Evolutionary conservation across 192 early-diverging fungal genomes (phyloP), one percentile per base, ranked within the genome.

Genomic region (Backusella circina): DNA sequence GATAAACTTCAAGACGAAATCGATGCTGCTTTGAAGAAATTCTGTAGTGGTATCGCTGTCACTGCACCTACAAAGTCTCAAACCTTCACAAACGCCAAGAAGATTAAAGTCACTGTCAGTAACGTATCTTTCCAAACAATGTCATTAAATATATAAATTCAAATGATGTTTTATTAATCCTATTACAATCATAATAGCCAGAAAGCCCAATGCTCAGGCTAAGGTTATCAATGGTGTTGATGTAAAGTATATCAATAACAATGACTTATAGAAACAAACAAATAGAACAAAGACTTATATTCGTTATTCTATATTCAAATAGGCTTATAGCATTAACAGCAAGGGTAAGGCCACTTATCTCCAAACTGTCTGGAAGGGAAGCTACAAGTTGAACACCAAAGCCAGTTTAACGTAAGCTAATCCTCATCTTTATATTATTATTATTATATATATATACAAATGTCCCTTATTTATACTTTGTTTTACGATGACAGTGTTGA

Each of bases 171-270:
- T 61, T 28, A 61, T 28, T 28, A 61, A 61, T 28, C 9, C 6
- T 61, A 28, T 28, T 28, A 28, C 54, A 61, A 61, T 32, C 61
- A 28, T 73, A 32, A 64, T 54, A 78, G 77, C 79, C 28, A 76
- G 79, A 73, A 68, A 70, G 30, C 79, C 79, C 38, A 71, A 80
- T 35, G 35, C 71, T 69, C 67, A 77, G 50, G 71, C 71, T 38
- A 80, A 80, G 72, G 51, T 80, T 65, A 66, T 80, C 31, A 69
- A 73, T 44, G 79, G 37, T 70, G 79, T 80, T 39, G 79, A 80
- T 74, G 72, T 78, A 78, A 47, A 71, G 54, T 61, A 28, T 61
- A 21, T 26, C 26, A 61, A 61, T 28, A 28, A 28, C 23, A 61
- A 61, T 61, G 13, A 26, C 26, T 61, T 7, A 47, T 47, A 47